Evolutionary conservation across 2,329 filamentous ascomycete species (phyloP).

Genomic region (Parafenestella ontariensis): DNA sequence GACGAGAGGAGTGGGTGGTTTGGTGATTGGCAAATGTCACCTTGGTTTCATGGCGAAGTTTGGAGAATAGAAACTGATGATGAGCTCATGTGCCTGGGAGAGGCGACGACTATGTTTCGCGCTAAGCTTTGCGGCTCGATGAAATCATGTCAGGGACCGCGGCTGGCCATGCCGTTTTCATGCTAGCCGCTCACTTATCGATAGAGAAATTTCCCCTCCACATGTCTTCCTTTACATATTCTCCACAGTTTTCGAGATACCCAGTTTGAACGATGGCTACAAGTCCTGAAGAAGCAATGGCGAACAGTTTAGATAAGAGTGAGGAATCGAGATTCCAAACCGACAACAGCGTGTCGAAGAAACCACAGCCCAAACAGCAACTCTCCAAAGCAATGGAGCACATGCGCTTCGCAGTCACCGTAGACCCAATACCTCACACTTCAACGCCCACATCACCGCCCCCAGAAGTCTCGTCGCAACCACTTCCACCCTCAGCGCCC

Average conservation of each 20-base stretch:
- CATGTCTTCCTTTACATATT: constrained; percentile 14
- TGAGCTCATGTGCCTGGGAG: constrained; percentile 6
- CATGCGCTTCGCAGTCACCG: constrained; percentile 58
- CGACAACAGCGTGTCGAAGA: constrained; percentile 40
- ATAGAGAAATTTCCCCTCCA: constrained; percentile 26
- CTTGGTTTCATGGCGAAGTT: constrained; percentile 20
- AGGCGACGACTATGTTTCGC: constrained; percentile 15
- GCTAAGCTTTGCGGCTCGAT: constrained; percentile 34
- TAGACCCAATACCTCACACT: constrained; percentile 41
- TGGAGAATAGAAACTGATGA: neutral
- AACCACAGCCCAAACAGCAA: constrained; percentile 50
- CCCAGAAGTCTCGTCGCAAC: neutral
- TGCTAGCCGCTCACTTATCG: constrained; percentile 23
- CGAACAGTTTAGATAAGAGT: constrained; percentile 1
- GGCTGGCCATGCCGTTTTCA: constrained; percentile 9
- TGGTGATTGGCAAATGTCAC: constrained; percentile 13
- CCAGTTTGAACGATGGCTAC: constrained; percentile 22
- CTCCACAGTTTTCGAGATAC: neutral
- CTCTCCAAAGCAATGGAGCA: constrained; percentile 61
- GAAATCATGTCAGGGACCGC: constrained; percentile 27
- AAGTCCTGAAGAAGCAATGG: constrained; percentile 16
- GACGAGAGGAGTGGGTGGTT: neutral
- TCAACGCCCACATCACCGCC: constrained; percentile 20
- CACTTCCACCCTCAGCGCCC: neutral
- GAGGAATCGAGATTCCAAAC: constrained; percentile 37